Evolutionary conservation across 208 protist genomes (phyloP).

Genomic region (Porcisia deanei): DNA sequence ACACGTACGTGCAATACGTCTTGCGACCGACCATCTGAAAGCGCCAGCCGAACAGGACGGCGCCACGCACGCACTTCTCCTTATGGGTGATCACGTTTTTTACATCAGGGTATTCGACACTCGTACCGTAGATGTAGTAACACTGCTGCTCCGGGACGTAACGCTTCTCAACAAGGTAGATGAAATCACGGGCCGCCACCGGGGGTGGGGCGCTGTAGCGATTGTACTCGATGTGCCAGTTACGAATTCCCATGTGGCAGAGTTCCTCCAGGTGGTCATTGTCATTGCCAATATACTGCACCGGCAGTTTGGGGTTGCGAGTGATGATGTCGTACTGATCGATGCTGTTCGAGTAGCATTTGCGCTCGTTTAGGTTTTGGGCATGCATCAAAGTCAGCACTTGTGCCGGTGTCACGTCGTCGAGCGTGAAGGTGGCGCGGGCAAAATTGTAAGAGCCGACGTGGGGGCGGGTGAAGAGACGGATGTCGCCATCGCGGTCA

Average conservation of each 20-base stretch:
- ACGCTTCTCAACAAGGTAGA: slow-evolving; percentile 73
- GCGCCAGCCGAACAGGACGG: slow-evolving; percentile 75
- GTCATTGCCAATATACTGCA: slow-evolving; percentile 42
- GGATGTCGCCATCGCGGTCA: slow-evolving; percentile 74
- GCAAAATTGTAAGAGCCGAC: slow-evolving; percentile 85
- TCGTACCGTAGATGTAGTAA: slow-evolving; percentile 83
- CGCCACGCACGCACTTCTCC: slow-evolving; percentile 42
- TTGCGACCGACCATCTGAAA: slow-evolving; percentile 39
- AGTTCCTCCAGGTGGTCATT: slow-evolving; percentile 52
- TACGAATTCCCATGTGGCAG: slow-evolving; percentile 35
- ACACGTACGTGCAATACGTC: slow-evolving; percentile 69
- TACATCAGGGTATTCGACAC: slow-evolving; percentile 52
- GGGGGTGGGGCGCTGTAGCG: slow-evolving; percentile 73
- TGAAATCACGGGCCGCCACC: slow-evolving; percentile 68
- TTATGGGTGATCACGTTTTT: slow-evolving; percentile 21
- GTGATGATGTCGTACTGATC: slow-evolving; percentile 57
- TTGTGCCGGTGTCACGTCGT: slow-evolving; percentile 41
- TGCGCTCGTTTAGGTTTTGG: slow-evolving; percentile 51
- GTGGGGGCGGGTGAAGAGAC: slow-evolving; percentile 68
- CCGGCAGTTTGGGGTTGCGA: slow-evolving; percentile 45
- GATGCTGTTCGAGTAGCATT: slow-evolving; percentile 66
- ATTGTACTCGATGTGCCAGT: slow-evolving; percentile 76
- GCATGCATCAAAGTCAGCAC: slow-evolving; percentile 72
- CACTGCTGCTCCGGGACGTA: slow-evolving; percentile 64
- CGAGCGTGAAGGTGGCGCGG: slow-evolving; percentile 66